phyloP scores from a whole-genome alignment of 768 basidiomycete species.

The Podaxis rugospora region DNA sequence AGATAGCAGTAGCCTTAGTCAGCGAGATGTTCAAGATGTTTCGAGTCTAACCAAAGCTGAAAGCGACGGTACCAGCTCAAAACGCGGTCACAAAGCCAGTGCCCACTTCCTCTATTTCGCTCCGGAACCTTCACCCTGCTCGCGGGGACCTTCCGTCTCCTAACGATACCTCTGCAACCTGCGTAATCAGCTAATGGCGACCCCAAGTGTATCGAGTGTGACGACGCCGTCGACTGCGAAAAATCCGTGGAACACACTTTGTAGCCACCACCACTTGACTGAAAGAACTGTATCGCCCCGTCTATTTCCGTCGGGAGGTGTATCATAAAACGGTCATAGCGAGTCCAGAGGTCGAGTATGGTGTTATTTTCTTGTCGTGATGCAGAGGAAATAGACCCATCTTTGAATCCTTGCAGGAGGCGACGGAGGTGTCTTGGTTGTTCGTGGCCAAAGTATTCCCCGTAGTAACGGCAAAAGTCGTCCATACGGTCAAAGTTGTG shows the following conservation, averaged over 20 bases:
- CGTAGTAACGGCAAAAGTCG: neutral
- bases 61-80: neutral
- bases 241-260: neutral
- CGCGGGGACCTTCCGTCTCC: neutral
- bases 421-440: neutral
- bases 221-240: neutral
- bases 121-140: neutral
- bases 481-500: neutral
- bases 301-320: conserved; percentile 1
- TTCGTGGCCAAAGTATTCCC: neutral
- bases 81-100: neutral
- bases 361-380: neutral
- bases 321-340: conserved; percentile 1
- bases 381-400: neutral
- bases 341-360: conserved; percentile 4
- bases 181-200: neutral
- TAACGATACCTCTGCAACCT: neutral
- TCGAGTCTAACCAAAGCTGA: neutral
- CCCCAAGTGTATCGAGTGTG: neutral
- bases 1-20: neutral
- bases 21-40: neutral
- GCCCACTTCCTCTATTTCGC: neutral
- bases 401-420: neutral
- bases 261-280: neutral
- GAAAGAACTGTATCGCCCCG: neutral